Evolutionary conservation across 805 yeast genomes (phyloP), one percentile per base, ranked within the genome.

Genomic region (Cyberlindnera americana): DNA sequence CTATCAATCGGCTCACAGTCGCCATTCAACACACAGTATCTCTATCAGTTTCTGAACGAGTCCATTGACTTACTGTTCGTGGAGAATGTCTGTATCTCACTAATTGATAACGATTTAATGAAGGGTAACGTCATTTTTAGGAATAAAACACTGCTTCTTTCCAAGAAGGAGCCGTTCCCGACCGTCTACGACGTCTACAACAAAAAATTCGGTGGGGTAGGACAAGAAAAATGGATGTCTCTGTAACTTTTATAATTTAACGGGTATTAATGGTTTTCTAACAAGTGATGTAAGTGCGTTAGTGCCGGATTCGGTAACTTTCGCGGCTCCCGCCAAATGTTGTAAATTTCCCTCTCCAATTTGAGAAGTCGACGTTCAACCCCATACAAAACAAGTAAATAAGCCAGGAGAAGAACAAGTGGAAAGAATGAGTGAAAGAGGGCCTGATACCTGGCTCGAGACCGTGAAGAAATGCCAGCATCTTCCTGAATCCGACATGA

Each of bases 371-470:
- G n/a, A n/a, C n/a, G n/a, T n/a, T n/a, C n/a, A n/a, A n/a, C n/a
- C n/a, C n/a, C n/a, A n/a, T n/a, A n/a, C n/a, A n/a, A n/a, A n/a
- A n/a, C n/a, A n/a, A n/a, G n/a, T n/a, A n/a, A n/a, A n/a, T n/a
- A n/a, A n/a, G n/a, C n/a, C n/a, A n/a, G n/a, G n/a, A n/a, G n/a
- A n/a, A n/a, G n/a, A n/a, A n/a, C n/a, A n/a, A n/a, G n/a, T n/a
- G n/a, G n/a, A n/a, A n/a, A 14, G 8, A 27, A 78, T 78, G 83
- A 65, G 68, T 28, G 86, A 78, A 60, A 68, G 87, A 63, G 96
- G 95, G 31, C 98, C 98, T 18, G 96, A 93, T 55, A 86, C 80
- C 56, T 93, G 99, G 99, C 75, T 91, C 47, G 98, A 91, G 62
- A 90, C 85, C 51, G 85, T 91, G 57, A 83, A 83, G 59, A 84